Percentiles rank a stretch among this genome's conserved stretches.
Evolutionary conservation across 1,284 basidiomycete species (phyloP).

Genomic region (Apiotrichum sp.): DNA sequence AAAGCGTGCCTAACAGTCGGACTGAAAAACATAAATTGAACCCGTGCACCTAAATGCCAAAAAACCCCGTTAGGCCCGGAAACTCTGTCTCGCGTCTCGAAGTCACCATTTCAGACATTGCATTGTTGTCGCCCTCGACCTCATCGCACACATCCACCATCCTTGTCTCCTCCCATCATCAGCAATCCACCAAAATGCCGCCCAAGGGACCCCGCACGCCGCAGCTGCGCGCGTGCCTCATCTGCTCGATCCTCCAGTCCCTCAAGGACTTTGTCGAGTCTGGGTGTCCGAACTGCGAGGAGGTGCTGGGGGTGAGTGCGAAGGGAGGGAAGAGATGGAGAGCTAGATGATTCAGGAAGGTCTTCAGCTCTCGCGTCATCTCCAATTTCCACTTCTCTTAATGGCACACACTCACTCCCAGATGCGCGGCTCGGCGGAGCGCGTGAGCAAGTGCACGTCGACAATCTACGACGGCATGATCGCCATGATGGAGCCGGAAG

Average conservation of each 20-base stretch:
- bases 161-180: neutral
- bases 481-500: constrained; percentile 77
- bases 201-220: constrained; percentile 25
- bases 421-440: constrained; percentile 83
- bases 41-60: too few species aligned
- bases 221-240: constrained; percentile 76
- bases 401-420: constrained; percentile 37
- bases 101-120: too few species aligned
- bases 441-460: constrained; percentile 84
- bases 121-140: too few species aligned
- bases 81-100: too few species aligned
- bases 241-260: constrained; percentile 84
- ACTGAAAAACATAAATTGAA: too few species aligned
- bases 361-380: too few species aligned
- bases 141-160: too few species aligned
- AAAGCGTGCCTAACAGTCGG: too few species aligned
- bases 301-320: constrained; percentile 72
- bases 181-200: constrained; percentile 17
- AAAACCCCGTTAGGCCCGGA: too few species aligned
- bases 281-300: constrained; percentile 97
- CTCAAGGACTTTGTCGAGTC: constrained; percentile 74
- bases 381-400: neutral
- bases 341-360: too few species aligned
- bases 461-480: constrained; percentile 90
- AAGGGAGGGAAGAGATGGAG: too few species aligned